A percentile compares a stretch with the other conserved stretches of the same genome.
Evolutionary conservation across 148 eudicot species (phyloP).

Genomic region (Fagopyrum homotropicum): DNA sequence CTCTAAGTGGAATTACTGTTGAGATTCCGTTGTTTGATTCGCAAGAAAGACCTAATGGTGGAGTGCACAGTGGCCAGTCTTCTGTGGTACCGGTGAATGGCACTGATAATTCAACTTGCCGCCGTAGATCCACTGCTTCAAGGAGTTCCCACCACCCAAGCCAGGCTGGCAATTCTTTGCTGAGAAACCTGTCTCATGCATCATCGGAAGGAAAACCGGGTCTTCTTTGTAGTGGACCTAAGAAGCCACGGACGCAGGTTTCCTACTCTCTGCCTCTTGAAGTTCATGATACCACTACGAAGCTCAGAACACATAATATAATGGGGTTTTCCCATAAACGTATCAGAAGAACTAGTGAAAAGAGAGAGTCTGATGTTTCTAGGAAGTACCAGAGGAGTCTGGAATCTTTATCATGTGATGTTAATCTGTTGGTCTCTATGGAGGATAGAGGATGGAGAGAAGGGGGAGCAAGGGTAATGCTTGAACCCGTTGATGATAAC

Average conservation of each 20-base stretch:
- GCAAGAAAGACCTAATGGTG: conserved; percentile 28
- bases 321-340: conserved; percentile 57
- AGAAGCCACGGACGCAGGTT: conserved; percentile 87
- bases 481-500: conserved; percentile 58
- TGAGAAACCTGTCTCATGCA: conserved; percentile 29
- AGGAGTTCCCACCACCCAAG: conserved; percentile 32
- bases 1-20: conserved; percentile 34
- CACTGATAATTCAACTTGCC: not conserved
- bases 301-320: conserved; percentile 30
- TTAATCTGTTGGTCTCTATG: conserved; percentile 55
- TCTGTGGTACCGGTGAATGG: conserved; percentile 25
- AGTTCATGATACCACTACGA: conserved; percentile 37
- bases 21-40: conserved; percentile 44
- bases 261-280: conserved; percentile 64
- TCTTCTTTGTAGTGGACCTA: conserved; percentile 55
- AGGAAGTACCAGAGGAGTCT: conserved; percentile 39
- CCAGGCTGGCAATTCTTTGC: conserved; percentile 27
- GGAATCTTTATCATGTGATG: conserved; percentile 58
- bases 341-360: conserved; percentile 70
- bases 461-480: conserved; percentile 66
- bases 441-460: conserved; percentile 90
- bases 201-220: conserved; percentile 44
- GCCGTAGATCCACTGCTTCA: conserved; percentile 16
- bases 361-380: conserved; percentile 41
- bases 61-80: conserved; percentile 15